These are phyloP conservation scores for Spiraea crenata DNA, from an alignment of 331 rosid genomes.

Conservation along the genomic window DNA sequence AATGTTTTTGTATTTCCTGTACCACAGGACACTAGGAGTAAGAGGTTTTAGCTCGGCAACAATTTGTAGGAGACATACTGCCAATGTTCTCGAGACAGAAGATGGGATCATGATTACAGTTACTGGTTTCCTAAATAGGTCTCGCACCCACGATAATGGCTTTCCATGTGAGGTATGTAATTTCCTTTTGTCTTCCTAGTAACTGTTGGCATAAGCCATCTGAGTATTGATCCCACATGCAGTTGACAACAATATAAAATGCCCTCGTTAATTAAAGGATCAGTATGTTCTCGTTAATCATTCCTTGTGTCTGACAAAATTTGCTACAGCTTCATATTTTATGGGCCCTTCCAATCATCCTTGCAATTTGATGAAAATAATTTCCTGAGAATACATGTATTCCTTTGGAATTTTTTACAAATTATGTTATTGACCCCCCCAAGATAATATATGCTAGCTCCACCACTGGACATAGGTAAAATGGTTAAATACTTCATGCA, in stretches of 20 bases:
- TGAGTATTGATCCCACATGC: not conserved
- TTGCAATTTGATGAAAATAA: too few relatives aligned
- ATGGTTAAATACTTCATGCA: too few relatives aligned
- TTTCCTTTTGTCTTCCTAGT: not conserved
- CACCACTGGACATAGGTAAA: too few relatives aligned
- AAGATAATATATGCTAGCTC: too few relatives aligned
- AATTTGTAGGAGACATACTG: constrained; percentile 52
- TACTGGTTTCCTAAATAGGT: constrained; percentile 47
- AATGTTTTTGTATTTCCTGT: not conserved
- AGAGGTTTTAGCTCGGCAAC: constrained; percentile 46
- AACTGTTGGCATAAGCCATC: not conserved
- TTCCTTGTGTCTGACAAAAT: not conserved
- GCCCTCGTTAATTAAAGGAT: not conserved
- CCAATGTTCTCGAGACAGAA: constrained; percentile 51
- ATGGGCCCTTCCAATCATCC: too few relatives aligned
- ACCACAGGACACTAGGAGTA: constrained; percentile 39
- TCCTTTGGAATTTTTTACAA: too few relatives aligned
- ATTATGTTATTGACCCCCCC: too few relatives aligned
- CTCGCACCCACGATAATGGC: constrained; percentile 60
- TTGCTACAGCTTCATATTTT: too few relatives aligned
- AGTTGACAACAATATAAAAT: not conserved
- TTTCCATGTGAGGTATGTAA: constrained; percentile 44
- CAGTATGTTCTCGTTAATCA: not conserved
- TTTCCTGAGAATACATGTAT: too few relatives aligned
- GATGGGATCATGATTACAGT: constrained; percentile 54